phyloP scores from a whole-genome alignment of 768 basidiomycete species.

The Phlebiopsis flavidoalba region DNA sequence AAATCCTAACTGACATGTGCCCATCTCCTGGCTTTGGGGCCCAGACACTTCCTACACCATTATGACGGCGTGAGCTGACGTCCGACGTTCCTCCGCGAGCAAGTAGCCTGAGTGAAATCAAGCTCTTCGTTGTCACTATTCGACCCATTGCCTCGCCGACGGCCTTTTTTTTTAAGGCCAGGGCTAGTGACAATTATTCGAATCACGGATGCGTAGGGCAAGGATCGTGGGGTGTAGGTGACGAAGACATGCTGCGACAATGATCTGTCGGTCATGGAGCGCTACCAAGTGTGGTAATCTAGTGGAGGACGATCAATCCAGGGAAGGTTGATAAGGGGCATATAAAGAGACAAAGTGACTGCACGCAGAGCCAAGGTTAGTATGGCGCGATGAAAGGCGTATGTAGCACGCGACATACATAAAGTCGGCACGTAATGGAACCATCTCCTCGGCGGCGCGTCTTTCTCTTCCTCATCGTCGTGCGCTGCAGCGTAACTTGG shows the following conservation, averaged over 20 bases:
- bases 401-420: constrained; percentile 31
- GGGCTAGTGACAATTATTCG: constrained; percentile 72
- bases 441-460: constrained; percentile 42
- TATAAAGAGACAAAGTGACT: constrained; percentile 52
- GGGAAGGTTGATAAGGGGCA: constrained; percentile 74
- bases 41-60: constrained; percentile 80
- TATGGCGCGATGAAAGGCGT: background rate
- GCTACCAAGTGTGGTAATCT: constrained; percentile 60
- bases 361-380: background rate
- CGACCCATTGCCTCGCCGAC: constrained; percentile 22
- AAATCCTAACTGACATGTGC: constrained; percentile 71
- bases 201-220: constrained; percentile 67
- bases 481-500: constrained; percentile 16
- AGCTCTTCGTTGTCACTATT: constrained; percentile 30
- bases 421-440: constrained; percentile 53
- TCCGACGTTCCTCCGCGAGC: constrained; percentile 47
- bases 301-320: constrained; percentile 59
- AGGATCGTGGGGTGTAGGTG: constrained; percentile 60
- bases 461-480: constrained; percentile 27
- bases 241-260: constrained; percentile 53
- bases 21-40: constrained; percentile 75
- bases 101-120: constrained; percentile 56
- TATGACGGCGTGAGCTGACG: constrained; percentile 45
- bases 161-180: too few species aligned
- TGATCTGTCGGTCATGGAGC: constrained; percentile 38